Conservation (phyloP, 805 yeast genomes). For the Starmerella stigmatis region DNA sequence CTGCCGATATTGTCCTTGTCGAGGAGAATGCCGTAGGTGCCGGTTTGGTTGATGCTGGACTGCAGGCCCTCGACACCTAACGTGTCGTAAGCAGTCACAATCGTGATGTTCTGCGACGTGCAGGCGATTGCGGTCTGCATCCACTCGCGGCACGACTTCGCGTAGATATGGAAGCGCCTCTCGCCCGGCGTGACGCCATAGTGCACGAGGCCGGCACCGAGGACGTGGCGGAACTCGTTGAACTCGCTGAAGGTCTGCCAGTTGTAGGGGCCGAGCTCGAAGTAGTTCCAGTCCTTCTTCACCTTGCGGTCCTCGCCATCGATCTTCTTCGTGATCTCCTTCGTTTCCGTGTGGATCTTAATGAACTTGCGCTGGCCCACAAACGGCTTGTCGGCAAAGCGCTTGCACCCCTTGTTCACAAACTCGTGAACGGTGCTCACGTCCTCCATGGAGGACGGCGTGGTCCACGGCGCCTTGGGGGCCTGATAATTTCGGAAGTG, state of each 20-base stretch:
- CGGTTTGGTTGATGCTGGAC: constrained; percentile 77
- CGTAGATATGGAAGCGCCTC: constrained; percentile 71
- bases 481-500: constrained; percentile 30
- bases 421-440: constrained; percentile 54
- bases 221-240: constrained; percentile 37
- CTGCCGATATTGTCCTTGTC: constrained; percentile 63
- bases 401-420: constrained; percentile 48
- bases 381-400: constrained; percentile 44
- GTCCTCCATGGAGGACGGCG: constrained; percentile 56
- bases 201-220: constrained; percentile 66
- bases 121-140: constrained; percentile 76
- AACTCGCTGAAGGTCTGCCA: constrained; percentile 55
- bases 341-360: constrained; percentile 67
- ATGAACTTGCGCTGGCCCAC: constrained; percentile 72
- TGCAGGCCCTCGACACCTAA: constrained; percentile 39
- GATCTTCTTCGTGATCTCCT: constrained; percentile 59
- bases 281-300: constrained; percentile 81
- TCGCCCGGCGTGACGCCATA: constrained; percentile 60
- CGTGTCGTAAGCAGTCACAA: constrained; percentile 74
- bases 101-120: constrained; percentile 66
- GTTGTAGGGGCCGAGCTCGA: constrained; percentile 64
- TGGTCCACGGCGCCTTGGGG: constrained; percentile 35
- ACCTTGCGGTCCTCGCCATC: constrained; percentile 64
- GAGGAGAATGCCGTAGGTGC: constrained; percentile 66
- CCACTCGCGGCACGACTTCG: constrained; percentile 83